Evolutionary conservation across 306 rosid species (phyloP).

Genomic region (Abrus precatorius): DNA sequence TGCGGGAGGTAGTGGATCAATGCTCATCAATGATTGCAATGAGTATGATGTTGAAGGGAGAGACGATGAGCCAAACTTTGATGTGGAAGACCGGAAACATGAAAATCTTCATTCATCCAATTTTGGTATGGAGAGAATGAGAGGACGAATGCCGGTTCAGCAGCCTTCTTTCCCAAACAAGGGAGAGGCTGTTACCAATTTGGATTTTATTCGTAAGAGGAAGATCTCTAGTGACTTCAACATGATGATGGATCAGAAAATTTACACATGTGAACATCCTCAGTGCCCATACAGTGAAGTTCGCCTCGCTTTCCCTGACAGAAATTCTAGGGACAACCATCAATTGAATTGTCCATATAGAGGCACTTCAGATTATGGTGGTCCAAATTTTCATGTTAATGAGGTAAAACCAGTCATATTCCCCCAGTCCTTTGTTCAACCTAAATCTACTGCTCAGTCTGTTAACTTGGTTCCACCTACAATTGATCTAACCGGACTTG

Average conservation of each 20-base stretch:
- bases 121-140: slow-evolving; percentile 60
- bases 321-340: slow-evolving; percentile 68
- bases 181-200: slow-evolving; percentile 55
- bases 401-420: slow-evolving; percentile 66
- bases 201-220: slow-evolving; percentile 66
- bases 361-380: slow-evolving; percentile 50
- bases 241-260: slow-evolving; percentile 58
- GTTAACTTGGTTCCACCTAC: slow-evolving; percentile 54
- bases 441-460: slow-evolving; percentile 49
- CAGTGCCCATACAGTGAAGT: slow-evolving; percentile 63
- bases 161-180: slow-evolving; percentile 57
- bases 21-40: slow-evolving; percentile 58
- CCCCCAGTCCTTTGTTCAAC: slow-evolving; percentile 58
- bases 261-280: slow-evolving; percentile 59
- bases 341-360: slow-evolving; percentile 61
- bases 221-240: slow-evolving; percentile 56
- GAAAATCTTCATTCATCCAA: slow-evolving; percentile 52
- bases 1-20: slow-evolving; percentile 64
- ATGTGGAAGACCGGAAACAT: slow-evolving; percentile 65
- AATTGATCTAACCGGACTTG: slow-evolving; percentile 59
- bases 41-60: slow-evolving; percentile 79
- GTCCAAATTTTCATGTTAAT: slow-evolving; percentile 62
- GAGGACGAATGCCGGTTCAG: slow-evolving; percentile 48
- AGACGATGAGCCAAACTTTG: slow-evolving; percentile 63
- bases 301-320: slow-evolving; percentile 61